Percentiles rank a stretch among this genome's conserved stretches.
Evolutionary conservation across 805 yeast species (phyloP).

Genomic region (Teunomyces barrocoloradensis): DNA sequence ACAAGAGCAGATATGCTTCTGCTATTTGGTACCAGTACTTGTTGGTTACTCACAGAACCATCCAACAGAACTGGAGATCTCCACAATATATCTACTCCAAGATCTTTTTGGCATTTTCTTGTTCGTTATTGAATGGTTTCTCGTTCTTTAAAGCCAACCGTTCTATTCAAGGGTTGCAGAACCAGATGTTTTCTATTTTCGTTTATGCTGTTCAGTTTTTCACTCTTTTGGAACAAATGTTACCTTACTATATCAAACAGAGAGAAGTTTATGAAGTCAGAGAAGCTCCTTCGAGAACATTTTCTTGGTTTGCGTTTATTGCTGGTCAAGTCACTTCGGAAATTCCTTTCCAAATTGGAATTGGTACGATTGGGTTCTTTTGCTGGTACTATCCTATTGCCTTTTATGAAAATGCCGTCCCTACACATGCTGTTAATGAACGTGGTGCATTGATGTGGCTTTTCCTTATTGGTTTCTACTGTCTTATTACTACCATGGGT

Average conservation of each 20-base stretch:
- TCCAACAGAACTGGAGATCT: conserved; percentile 47
- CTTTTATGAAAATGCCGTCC: conserved; percentile 8
- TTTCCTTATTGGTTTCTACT: conserved; percentile 21
- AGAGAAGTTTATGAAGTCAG: conserved; percentile 48
- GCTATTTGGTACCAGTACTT: conserved; percentile 23
- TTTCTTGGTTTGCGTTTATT: conserved; percentile 42
- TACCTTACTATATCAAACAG: conserved; percentile 42
- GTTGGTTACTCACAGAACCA: conserved; percentile 10
- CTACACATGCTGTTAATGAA: conserved; percentile 7
- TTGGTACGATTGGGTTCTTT: conserved; percentile 42
- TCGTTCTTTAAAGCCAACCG: conserved; percentile 62
- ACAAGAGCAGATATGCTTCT: conserved; percentile 24
- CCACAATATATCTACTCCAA: conserved; percentile 63
- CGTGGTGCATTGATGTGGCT: conserved; percentile 12
- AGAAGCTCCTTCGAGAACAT: conserved; percentile 44
- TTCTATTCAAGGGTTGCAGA: conserved; percentile 61
- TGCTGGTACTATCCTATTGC: conserved; percentile 62
- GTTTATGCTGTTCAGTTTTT: conserved; percentile 41
- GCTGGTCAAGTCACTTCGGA: conserved; percentile 43
- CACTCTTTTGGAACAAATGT: conserved; percentile 40
- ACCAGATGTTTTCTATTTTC: conserved; percentile 56
- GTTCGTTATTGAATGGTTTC: conserved; percentile 67
- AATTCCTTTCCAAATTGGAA: conserved; percentile 43
- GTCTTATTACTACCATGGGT: conserved; percentile 28
- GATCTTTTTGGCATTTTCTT: conserved; percentile 47